phyloP scores from a whole-genome alignment of 345 rosid genomes.

The Salix suchowensis region DNA sequence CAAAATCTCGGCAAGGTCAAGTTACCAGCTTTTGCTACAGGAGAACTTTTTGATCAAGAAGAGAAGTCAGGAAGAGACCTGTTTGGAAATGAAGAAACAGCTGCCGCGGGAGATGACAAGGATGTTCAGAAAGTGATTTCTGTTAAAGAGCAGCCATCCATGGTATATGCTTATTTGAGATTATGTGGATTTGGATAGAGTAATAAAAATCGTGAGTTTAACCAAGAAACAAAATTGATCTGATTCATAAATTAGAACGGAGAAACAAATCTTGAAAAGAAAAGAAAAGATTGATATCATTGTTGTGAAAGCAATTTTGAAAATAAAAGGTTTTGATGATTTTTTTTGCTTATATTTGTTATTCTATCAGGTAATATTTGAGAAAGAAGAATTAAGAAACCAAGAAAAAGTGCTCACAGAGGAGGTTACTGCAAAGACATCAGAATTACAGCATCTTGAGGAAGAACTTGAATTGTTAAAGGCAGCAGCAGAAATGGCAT shows the following conservation, averaged over 20 bases:
- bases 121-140: slow-evolving; percentile 7
- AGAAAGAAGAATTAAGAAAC: slow-evolving; percentile 28
- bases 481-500: slow-evolving; percentile 52
- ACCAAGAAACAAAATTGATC: neutral
- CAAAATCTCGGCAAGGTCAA: neutral
- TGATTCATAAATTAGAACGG: neutral
- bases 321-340: neutral
- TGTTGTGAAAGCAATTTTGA: neutral
- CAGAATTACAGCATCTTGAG: slow-evolving; percentile 39
- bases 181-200: neutral
- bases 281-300: neutral
- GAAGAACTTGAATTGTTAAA: slow-evolving; percentile 50
- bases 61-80: slow-evolving; percentile 10
- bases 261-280: neutral
- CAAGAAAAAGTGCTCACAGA: slow-evolving; percentile 33
- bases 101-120: slow-evolving; percentile 16
- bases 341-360: slow-evolving; percentile 12
- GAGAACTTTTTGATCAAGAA: slow-evolving; percentile 9
- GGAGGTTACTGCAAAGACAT: slow-evolving; percentile 38
- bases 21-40: neutral
- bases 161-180: slow-evolving; percentile 39
- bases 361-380: slow-evolving; percentile 30
- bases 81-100: slow-evolving; percentile 15
- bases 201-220: no score
- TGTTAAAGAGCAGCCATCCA: slow-evolving; percentile 20